Percentiles rank a stretch among this genome's conserved stretches.
Conservation (phyloP, 2,329 filamentous ascomycete genomes). For the Aspergillus niger region DNA sequence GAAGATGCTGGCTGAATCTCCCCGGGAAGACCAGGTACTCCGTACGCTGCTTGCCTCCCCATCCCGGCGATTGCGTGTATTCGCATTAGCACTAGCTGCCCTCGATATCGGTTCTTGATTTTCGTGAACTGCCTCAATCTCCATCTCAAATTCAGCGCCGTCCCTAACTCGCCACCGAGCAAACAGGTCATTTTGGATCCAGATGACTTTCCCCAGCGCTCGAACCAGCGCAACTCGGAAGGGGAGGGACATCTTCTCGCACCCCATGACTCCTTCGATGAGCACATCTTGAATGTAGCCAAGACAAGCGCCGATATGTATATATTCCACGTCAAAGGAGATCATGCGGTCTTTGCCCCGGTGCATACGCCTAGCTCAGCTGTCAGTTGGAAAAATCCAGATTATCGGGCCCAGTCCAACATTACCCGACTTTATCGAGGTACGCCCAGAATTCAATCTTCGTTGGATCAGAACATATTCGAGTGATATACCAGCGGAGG, state of each 20-base stretch:
- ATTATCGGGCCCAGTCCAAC: not conserved
- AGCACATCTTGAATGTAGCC: conserved; percentile 77
- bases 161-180: conserved; percentile 78
- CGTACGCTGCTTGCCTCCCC: not conserved
- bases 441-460: conserved; percentile 81
- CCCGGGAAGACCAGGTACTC: not conserved
- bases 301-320: conserved; percentile 72
- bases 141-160: conserved; percentile 60
- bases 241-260: conserved; percentile 66
- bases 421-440: conserved; percentile 74
- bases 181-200: conserved; percentile 86
- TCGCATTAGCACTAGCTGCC: not conserved
- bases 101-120: not conserved
- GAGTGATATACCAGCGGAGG: conserved; percentile 69
- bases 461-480: conserved; percentile 72
- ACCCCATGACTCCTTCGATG: conserved; percentile 71
- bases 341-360: conserved; percentile 71
- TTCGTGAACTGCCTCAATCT: conserved; percentile 26
- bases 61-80: not conserved
- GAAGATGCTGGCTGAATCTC: not conserved
- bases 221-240: conserved; percentile 74
- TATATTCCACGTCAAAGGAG: conserved; percentile 75
- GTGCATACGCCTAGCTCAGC: conserved; percentile 67
- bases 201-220: conserved; percentile 77
- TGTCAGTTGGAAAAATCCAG: not conserved